Conservation (phyloP, 306 rosid genomes). For the Begonia fuchsioides region DNA sequence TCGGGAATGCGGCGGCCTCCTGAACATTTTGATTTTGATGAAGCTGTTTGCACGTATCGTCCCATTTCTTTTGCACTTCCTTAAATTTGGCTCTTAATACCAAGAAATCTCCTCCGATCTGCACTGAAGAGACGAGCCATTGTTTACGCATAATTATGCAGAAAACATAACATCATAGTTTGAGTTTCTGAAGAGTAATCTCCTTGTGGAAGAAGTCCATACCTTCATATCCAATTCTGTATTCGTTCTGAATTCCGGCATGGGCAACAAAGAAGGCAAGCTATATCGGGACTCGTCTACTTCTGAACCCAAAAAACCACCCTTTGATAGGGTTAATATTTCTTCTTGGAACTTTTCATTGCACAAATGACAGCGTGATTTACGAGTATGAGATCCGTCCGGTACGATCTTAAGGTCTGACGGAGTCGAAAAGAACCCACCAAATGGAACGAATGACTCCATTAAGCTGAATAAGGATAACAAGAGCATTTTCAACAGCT, state of each 20-base stretch:
- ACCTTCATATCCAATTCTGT: constrained; percentile 51
- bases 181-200: no score
- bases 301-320: constrained; percentile 25
- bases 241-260: constrained; percentile 25
- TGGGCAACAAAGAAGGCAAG: constrained; percentile 64
- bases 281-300: constrained; percentile 35
- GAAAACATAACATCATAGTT: constrained; percentile 9
- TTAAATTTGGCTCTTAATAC: constrained; percentile 37
- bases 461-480: constrained; percentile 54
- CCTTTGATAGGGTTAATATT: constrained; percentile 28
- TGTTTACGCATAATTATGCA: constrained; percentile 47
- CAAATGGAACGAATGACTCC: constrained; percentile 92
- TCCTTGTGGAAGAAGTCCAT: constrained; percentile 23
- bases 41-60: constrained; percentile 23
- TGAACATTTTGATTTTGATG: constrained; percentile 19
- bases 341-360: constrained; percentile 46
- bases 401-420: constrained; percentile 45
- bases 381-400: constrained; percentile 28
- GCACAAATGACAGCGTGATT: constrained; percentile 27
- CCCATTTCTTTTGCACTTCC: constrained; percentile 30
- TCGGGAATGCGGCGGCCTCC: constrained; percentile 35
- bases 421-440: constrained; percentile 87
- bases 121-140: constrained; percentile 74
- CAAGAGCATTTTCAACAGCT: constrained; percentile 10
- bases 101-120: constrained; percentile 70